Evolutionary conservation across 169 alveolate genomes (phyloP), one percentile per base, ranked within the genome.

Genomic region (Plasmodium coatneyi): DNA sequence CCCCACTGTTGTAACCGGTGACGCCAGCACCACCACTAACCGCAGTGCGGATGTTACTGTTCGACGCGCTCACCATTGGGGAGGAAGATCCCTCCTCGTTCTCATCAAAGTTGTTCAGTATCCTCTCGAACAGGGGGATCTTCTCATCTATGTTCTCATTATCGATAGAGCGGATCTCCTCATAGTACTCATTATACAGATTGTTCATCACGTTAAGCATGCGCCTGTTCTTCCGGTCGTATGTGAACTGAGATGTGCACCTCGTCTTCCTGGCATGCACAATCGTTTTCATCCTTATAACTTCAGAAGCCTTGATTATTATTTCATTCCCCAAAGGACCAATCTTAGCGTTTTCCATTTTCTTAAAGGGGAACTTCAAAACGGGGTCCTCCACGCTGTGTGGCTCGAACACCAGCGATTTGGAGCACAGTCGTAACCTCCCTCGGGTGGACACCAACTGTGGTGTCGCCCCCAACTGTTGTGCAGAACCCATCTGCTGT

Each of bases 331-430:
- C 56, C 39, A 43, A 22, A 41, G 25, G 10, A 6, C 49, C 34
- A 25, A 86, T 14, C 80, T 84, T 93, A 32, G 56, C 43, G 87
- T 84, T 84, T 9, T 84, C 96, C 39, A 82, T 70, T 78, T 93
- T 90, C 80, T 86, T 92, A 80, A 95, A 96, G 36, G 96, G 95
- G 81, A 96, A 83, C 79, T 96, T 96, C 60, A 96, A 80, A 0
- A 96, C 93, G 5, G 96, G 97, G 49, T 92, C 92, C 34, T 94
- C 95, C 52, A 95, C 52, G 22, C 95, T 93, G 71, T 96, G 96
- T 6, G 98, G 98, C 79, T 97, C 98, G 41, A 97, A 96, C 5
- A 96, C 95, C 19, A 97, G 81, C n/a, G 97, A 95, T 80, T 95
- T 97, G 5, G 97, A 96, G 49, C 98, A 97, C 19, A 97, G 83